These are phyloP conservation scores for Erucastrum elatum DNA, from an alignment of 345 rosid genomes.

Conservation along the genomic window DNA sequence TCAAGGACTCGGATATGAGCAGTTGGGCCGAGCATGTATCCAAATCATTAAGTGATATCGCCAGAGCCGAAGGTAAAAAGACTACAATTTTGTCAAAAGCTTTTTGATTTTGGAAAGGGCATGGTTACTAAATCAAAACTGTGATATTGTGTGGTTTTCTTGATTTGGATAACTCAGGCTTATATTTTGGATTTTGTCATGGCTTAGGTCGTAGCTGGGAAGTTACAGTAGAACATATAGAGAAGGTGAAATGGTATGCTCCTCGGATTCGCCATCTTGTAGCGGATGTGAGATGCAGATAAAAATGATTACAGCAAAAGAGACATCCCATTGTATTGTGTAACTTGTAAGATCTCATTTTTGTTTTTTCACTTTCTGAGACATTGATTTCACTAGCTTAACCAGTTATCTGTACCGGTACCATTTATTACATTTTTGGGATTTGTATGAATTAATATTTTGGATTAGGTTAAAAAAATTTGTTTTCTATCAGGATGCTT, in stretches of 20 bases:
- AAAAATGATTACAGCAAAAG: neutral
- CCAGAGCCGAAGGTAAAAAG: slow-evolving; percentile 68
- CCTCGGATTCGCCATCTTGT: slow-evolving; percentile 94
- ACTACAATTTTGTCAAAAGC: neutral
- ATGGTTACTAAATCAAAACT: neutral
- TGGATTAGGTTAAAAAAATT: neutral
- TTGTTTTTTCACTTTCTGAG: neutral
- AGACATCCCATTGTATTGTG: neutral
- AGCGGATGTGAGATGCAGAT: slow-evolving; percentile 72
- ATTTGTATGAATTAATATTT: neutral
- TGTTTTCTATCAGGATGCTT: neutral
- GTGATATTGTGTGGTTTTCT: neutral
- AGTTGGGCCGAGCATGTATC: slow-evolving; percentile 58
- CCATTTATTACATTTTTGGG: neutral
- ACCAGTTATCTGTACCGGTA: neutral
- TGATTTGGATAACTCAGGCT: neutral
- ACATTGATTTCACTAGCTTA: neutral
- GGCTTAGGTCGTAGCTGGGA: slow-evolving; percentile 75
- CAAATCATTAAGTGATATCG: slow-evolving; percentile 55
- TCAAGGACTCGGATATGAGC: slow-evolving; percentile 46
- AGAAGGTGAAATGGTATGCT: slow-evolving; percentile 94
- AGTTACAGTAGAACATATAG: slow-evolving; percentile 62
- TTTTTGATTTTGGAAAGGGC: neutral
- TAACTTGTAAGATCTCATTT: neutral
- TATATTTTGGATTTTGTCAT: neutral